Evolutionary conservation across 2,329 filamentous ascomycete genomes (phyloP).

Genomic region (Lasiodiplodia sp.): DNA sequence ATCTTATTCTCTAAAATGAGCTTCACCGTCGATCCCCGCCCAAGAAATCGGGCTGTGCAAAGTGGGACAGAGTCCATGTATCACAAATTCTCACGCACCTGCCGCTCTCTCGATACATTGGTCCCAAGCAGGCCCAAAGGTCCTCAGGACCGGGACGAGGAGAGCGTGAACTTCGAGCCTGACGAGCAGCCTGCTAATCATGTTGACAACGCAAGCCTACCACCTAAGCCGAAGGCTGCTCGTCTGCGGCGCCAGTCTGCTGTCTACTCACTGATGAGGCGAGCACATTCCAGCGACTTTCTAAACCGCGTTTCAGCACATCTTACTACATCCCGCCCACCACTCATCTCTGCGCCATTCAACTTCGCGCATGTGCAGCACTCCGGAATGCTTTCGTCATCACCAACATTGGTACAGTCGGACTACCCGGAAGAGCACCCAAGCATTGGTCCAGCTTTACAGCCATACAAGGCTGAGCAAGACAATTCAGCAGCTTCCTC

Average conservation of each 20-base stretch:
- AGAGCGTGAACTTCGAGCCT: slow-evolving; percentile 1
- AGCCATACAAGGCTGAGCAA: neutral
- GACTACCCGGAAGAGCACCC: neutral
- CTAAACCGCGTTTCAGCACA: slow-evolving; percentile 19
- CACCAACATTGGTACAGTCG: neutral
- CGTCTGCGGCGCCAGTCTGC: slow-evolving; percentile 17
- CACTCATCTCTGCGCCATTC: neutral
- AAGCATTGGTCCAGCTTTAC: slow-evolving; percentile 2
- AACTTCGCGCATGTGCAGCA: slow-evolving; percentile 13
- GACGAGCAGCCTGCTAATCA: neutral
- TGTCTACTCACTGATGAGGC: slow-evolving; percentile 15
- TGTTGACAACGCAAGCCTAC: slow-evolving; percentile 4
- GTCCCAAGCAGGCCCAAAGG: neutral
- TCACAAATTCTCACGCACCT: slow-evolving; percentile 1
- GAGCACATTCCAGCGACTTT: slow-evolving; percentile 16
- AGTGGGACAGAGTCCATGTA: slow-evolving; percentile 12
- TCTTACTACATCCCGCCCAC: neutral
- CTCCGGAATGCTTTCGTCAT: neutral
- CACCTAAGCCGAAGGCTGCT: slow-evolving; percentile 11
- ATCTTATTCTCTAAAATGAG: neutral
- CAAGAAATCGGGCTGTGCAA: neutral
- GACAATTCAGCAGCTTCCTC: neutral
- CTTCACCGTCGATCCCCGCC: neutral
- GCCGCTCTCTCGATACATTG: slow-evolving; percentile 1
- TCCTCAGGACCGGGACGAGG: neutral